Percentiles rank a stretch among this genome's conserved stretches.
These are phyloP conservation scores for Tetracladium setigerum DNA, from an alignment of 495 filamentous ascomycete species.

Conservation along the genomic window DNA sequence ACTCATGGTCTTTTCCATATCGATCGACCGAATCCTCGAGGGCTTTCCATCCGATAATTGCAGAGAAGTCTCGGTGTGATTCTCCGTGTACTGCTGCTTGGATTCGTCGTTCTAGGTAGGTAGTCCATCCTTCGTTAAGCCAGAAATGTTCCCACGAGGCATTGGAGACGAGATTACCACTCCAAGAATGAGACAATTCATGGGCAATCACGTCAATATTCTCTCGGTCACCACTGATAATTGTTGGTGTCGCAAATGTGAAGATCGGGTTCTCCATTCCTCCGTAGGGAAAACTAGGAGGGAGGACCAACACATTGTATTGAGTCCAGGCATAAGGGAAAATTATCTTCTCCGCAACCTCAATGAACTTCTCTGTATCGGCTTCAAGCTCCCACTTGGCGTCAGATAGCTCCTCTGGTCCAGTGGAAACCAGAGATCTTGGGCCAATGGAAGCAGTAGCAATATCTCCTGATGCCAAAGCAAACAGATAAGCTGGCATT, in stretches of 20 bases:
- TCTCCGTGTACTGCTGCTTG: slow-evolving; percentile 65
- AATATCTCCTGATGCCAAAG: slow-evolving; percentile 84
- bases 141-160: slow-evolving; percentile 96
- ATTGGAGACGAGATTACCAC: slow-evolving; percentile 85
- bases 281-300: slow-evolving; percentile 82
- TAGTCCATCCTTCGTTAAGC: slow-evolving; percentile 96
- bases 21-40: slow-evolving; percentile 67
- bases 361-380: slow-evolving; percentile 85
- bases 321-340: slow-evolving; percentile 88
- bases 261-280: slow-evolving; percentile 93
- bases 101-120: slow-evolving; percentile 82
- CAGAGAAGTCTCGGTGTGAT: slow-evolving; percentile 80
- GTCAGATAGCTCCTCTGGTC: slow-evolving; percentile 74
- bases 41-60: slow-evolving; percentile 75
- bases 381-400: slow-evolving; percentile 86
- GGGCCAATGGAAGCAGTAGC: slow-evolving; percentile 77
- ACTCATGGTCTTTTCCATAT: slow-evolving; percentile 77
- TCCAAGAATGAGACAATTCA: slow-evolving; percentile 87
- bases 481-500: slow-evolving; percentile 91
- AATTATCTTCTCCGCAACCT: slow-evolving; percentile 79
- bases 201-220: slow-evolving; percentile 97
- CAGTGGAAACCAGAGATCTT: slow-evolving; percentile 72
- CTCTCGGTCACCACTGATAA: slow-evolving; percentile 84
- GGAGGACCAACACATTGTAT: slow-evolving; percentile 89
- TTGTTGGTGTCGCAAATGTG: slow-evolving; percentile 88